Conservation (phyloP, 176 grass and related monocot genomes). For the Oryza coarctata region DNA sequence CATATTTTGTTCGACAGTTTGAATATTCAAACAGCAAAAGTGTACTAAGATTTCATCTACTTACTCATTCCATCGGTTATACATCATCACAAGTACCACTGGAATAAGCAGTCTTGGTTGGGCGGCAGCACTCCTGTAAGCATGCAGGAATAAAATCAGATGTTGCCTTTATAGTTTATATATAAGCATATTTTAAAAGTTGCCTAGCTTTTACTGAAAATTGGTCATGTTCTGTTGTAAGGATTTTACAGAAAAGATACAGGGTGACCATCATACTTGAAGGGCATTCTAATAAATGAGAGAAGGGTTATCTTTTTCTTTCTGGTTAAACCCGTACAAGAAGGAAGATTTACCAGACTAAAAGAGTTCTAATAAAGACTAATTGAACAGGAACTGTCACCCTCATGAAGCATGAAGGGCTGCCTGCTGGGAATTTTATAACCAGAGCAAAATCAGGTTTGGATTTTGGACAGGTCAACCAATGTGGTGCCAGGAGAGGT, state of each 20-base stretch:
- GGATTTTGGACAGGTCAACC: too few species aligned
- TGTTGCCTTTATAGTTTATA: not conserved
- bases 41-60: conserved; percentile 21
- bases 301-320: not conserved
- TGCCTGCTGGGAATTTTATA: too few species aligned
- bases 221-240: not conserved
- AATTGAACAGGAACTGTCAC: too few species aligned
- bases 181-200: not conserved
- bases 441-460: too few species aligned
- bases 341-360: not conserved
- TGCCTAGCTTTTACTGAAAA: not conserved
- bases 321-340: not conserved
- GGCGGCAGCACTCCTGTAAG: conserved; percentile 76
- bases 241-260: not conserved
- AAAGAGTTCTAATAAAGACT: not conserved
- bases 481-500: too few species aligned
- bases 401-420: too few species aligned
- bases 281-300: not conserved
- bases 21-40: not conserved
- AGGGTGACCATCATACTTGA: not conserved
- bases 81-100: conserved; percentile 78
- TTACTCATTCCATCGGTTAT: conserved; percentile 92
- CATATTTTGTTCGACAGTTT: not conserved
- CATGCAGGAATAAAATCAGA: conserved; percentile 6
- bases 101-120: conserved; percentile 93